Base-by-base conservation (phyloP, 1,139 yeast species). In the Saccharomyces hybrid region DNA sequence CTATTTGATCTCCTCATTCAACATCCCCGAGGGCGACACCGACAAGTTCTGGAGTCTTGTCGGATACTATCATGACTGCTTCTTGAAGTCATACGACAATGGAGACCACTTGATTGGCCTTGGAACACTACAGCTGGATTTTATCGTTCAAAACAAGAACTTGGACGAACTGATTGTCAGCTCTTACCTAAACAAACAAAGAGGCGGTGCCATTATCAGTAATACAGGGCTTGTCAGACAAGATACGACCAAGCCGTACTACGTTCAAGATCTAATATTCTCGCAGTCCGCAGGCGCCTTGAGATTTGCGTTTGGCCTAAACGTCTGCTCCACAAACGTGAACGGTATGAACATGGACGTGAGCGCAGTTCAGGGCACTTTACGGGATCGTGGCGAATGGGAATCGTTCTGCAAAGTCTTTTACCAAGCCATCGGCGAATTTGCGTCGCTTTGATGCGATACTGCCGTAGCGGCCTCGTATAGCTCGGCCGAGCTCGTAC, bases 201-300 rank as follows among this genome's bases (percentile, higher is more conserved):
- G 68, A 29, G 61, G 62, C 48, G 68, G 68, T 9, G 53, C 59
- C 9, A 53, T 65, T 46, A 54, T 63, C 32, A 64, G 68, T 54
- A 65, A 65, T 50, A 53, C 61, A 16, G 69, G 69, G 9, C 57
- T 53, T 41, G 56, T 58, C 53, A 52, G 54, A 11, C 58, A 56
- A 29, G 54, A 51, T 46, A 48, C 48, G 13, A 28, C 19, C 8
- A 29, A 51, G 26, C 49, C 32, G 32, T 47, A 47, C 7, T 53
- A 54, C 47, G 44, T 61, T 9, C 52, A 41, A 14, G 64, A 65
- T 53, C 46, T 64, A 23, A 31, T 59, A 3, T 65, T 65, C 52
- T 52, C 61, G 34, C 69, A 65, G 50, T 52, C 61, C 13, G 60
- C 61, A 3, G 65, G 64, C 19, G 60, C 58, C 11, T 54, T 62